phyloP scores from a whole-genome alignment of 768 basidiomycete genomes.

The Mycena pura region DNA sequence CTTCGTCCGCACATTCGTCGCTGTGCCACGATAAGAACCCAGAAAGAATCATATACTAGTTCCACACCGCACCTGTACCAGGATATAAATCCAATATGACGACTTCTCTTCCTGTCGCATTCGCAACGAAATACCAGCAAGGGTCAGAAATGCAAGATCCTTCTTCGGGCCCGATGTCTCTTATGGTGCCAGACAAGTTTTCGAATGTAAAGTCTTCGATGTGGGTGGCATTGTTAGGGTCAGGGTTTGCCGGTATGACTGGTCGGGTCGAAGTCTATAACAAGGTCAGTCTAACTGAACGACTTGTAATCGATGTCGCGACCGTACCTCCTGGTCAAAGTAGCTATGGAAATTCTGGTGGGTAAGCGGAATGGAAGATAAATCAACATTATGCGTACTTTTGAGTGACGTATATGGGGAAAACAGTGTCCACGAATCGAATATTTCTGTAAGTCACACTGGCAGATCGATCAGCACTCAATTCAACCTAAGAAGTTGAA shows the following conservation, averaged over 20 bases:
- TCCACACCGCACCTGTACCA: constrained; percentile 12
- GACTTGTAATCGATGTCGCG: constrained; percentile 1
- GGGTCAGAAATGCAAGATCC: constrained; percentile 18
- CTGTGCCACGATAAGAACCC: constrained; percentile 7
- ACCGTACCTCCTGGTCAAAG: constrained; percentile 14
- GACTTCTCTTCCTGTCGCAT: constrained; percentile 19
- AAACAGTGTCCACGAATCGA: constrained; percentile 19
- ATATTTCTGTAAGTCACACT: constrained; percentile 18
- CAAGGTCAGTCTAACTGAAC: background rate
- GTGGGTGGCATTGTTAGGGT: constrained; percentile 17
- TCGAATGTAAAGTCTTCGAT: constrained; percentile 16
- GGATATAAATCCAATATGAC: constrained; percentile 18
- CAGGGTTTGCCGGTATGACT: constrained; percentile 17
- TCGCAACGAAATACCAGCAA: constrained; percentile 17
- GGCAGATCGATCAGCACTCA: constrained; percentile 6
- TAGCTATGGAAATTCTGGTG: constrained; percentile 7
- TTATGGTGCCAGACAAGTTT: constrained; percentile 18
- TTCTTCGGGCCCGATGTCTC: constrained; percentile 16
- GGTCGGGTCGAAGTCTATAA: constrained; percentile 8
- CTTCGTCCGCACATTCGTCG: constrained; percentile 16
- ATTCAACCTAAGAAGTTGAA: constrained; percentile 1
- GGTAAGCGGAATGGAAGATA: background rate
- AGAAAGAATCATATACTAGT: constrained; percentile 4
- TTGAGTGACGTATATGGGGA: constrained; percentile 20
- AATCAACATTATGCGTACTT: constrained; percentile 15